phyloP scores from a whole-genome alignment of 768 basidiomycete genomes.

The Kondoa subrosea region DNA sequence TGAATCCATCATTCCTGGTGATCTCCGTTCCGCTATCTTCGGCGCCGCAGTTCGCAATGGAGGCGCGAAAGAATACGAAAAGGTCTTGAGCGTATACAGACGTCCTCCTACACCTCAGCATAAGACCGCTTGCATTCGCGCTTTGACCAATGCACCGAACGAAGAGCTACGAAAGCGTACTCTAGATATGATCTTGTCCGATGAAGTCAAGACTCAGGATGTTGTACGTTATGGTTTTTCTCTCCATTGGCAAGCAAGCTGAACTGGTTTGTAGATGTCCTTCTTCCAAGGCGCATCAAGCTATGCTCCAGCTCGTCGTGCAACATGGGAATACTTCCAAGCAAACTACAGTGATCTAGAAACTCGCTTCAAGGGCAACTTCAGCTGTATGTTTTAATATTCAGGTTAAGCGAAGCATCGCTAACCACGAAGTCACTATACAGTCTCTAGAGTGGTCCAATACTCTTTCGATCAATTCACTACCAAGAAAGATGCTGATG shows the following conservation, averaged over 20 bases:
- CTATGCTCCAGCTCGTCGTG: conserved; percentile 45
- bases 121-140: conserved; percentile 47
- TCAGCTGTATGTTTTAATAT: conserved; percentile 34
- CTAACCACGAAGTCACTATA: conserved; percentile 1
- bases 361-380: conserved; percentile 56
- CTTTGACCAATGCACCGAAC: conserved; percentile 48
- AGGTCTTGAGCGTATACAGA: conserved; percentile 44
- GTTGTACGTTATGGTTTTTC: conserved; percentile 25
- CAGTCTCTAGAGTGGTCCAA: conserved; percentile 29
- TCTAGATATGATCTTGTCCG: conserved; percentile 35
- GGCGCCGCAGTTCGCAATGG: conserved; percentile 54
- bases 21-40: conserved; percentile 41
- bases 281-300: conserved; percentile 45
- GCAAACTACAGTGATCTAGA: conserved; percentile 27
- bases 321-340: conserved; percentile 41
- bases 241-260: conserved; percentile 20
- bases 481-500: conserved; percentile 49
- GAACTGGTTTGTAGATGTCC: conserved; percentile 38
- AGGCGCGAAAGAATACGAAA: conserved; percentile 56
- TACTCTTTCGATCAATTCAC: conserved; percentile 40
- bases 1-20: conserved; percentile 59
- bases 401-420: background rate
- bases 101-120: conserved; percentile 58
- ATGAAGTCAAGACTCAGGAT: conserved; percentile 38
- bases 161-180: conserved; percentile 37